These are phyloP conservation scores for Lasiodiplodia sp. DNA, from an alignment of 2,329 filamentous ascomycete genomes.

Conservation along the genomic window DNA sequence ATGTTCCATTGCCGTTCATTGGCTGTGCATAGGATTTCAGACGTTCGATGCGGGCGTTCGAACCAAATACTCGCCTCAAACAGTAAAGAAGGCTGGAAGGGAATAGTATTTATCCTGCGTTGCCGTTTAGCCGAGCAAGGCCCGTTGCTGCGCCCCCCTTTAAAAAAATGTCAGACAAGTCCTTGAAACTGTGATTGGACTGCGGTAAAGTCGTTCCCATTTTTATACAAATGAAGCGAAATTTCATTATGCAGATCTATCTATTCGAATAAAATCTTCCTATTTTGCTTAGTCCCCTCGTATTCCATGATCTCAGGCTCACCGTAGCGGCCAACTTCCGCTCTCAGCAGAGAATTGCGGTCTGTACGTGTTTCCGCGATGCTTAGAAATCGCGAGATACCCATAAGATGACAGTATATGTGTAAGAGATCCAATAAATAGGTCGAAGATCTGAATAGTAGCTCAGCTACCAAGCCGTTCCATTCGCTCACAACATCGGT, in stretches of 20 bases:
- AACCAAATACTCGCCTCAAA: neutral
- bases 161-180: neutral
- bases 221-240: neutral
- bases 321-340: neutral
- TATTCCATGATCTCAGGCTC: neutral
- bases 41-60: neutral
- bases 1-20: neutral
- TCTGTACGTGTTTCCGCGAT: neutral
- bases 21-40: neutral
- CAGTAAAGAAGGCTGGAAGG: neutral
- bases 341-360: neutral
- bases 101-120: neutral
- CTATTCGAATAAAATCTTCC: neutral
- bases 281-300: neutral
- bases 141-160: neutral
- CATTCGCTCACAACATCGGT: neutral
- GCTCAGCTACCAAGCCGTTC: neutral
- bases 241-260: neutral
- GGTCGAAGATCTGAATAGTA: neutral
- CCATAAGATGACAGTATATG: neutral
- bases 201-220: neutral
- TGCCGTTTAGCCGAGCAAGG: neutral
- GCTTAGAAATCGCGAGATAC: conserved; percentile 1
- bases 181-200: neutral
- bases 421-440: neutral